Evolutionary conservation across 2,329 filamentous ascomycete species (phyloP), one percentile per base, ranked within the genome.

Genomic region (Claviceps fusiformis): DNA sequence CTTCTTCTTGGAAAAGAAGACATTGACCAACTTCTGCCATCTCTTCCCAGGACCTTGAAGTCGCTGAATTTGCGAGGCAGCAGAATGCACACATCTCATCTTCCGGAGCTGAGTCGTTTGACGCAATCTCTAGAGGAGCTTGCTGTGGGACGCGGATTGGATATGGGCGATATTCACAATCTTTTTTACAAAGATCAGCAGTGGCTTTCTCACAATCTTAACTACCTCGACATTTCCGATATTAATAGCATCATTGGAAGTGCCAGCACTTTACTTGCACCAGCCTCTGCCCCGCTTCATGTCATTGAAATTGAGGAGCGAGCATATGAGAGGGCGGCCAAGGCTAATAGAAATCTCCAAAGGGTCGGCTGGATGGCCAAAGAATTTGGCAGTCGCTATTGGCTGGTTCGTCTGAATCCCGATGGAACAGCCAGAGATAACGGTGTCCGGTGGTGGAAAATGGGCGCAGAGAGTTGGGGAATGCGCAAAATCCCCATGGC

Each of bases 401-500:
- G 86, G 85, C 66, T 91, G 68, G 86, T 90, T 69, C 72, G 83
- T 59, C 62, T 73, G 60, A 70, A 74, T 56, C 63, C 64, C 13
- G 64, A 70, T 41, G 68, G 63, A 52, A 60, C 63, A 41, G 65
- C 62, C 48, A 60, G 63, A 50, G 71, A 73, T 58, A 66, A 69
- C 54, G 67, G 72, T 55, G 81, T 86, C 64, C 78, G 83, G 61
- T 71, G 73, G 63, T 93, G 88, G 88, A 93, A 93, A 74, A 86
- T 89, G 85, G 88, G 88, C 37, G 87, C 87, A 51, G 80, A 82
- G 62, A 87, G 83, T 72, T 92, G 88, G 88, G 88, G 88, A 43
- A 90, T 90, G 82, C 79, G 86, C 59, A 93, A 97, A 73, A 79
- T 97, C 46, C 95, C 92, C n/a, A 85, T 97, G 61, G 89, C 87